Evolutionary conservation across 2,329 filamentous ascomycete genomes (phyloP), one percentile per base, ranked within the genome.

Genomic region (Macroventuria anomochaeta): DNA sequence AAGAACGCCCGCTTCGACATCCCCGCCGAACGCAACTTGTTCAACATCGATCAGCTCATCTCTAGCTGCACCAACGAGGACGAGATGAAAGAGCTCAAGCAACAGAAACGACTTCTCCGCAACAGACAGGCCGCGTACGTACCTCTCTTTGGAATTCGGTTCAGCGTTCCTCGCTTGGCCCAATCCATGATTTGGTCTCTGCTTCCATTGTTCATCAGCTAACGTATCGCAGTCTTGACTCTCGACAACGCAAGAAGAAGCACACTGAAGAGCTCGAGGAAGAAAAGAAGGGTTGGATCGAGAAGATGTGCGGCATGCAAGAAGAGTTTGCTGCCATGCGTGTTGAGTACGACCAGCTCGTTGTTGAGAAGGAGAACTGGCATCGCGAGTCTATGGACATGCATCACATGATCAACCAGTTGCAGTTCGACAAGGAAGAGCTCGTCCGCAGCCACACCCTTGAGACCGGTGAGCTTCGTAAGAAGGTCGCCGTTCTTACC

Each of bases 1-100:
- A 97, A 97, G 88, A 99, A 97, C 71, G 92, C 93, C 62, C 89
- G 93, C 64, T 97, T 97, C 76, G 93, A 97, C 71, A 99, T 99
- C 64, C 95, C 95, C 8, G 87, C 90, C 37, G 95, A 97, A 78
- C 86, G 93, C 58, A 97, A 93, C 70, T 85, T 99, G 65, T 88
- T 85, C 81, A 97, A 96, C 78, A 97, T 99, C 77, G 95, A 99
- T 75, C 84, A 91, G 57, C 83, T 97, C 70, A 97, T 99, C 76
- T 83, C 88, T 46, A 87, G 91, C 76, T 93, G 91, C 29, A 91
- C 86, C 50, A 89, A 96, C 75, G 93, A 97, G 70, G 87, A 95
- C 62, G 89, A 96, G 80, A 90, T 96, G 80, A 97, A 96, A 83
- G 93, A 97, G 79, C 83, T 99, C 69, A 99, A 99, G 85, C 92